phyloP scores from a whole-genome alignment of 495 filamentous ascomycete species.

The Tuber calosporum region DNA sequence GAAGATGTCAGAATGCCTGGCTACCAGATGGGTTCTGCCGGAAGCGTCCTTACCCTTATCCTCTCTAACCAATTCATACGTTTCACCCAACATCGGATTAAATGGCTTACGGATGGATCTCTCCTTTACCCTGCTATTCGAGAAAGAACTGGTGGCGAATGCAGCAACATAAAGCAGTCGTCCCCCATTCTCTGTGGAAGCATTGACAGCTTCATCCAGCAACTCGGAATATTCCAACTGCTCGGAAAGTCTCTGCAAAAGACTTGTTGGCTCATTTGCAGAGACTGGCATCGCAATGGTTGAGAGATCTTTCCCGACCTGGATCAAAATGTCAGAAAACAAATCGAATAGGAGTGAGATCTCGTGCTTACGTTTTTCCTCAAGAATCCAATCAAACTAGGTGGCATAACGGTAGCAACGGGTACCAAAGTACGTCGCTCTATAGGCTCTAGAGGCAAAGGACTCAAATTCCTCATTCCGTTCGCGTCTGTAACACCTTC shows the following conservation, averaged over 20 bases:
- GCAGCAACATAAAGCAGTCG: slow-evolving; percentile 77
- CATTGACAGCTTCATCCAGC: slow-evolving; percentile 64
- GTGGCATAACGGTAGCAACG: slow-evolving; percentile 66
- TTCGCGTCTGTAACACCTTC: slow-evolving; percentile 13
- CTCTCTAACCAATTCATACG: slow-evolving; percentile 83
- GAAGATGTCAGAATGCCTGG: slow-evolving; percentile 31
- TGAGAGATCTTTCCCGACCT: slow-evolving; percentile 76
- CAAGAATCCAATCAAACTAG: slow-evolving; percentile 84
- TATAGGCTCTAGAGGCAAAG: slow-evolving; percentile 64
- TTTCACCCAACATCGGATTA: slow-evolving; percentile 95
- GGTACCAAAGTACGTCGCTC: slow-evolving; percentile 63
- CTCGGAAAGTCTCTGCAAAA: slow-evolving; percentile 81
- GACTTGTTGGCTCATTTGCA: slow-evolving; percentile 84
- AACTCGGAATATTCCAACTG: slow-evolving; percentile 81
- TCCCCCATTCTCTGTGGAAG: slow-evolving; percentile 53
- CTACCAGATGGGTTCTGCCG: background rate
- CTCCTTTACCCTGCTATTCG: slow-evolving; percentile 71
- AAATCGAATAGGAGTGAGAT: background rate
- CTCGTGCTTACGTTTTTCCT: slow-evolving; percentile 70
- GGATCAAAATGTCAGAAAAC: background rate
- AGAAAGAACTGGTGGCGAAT: slow-evolving; percentile 80
- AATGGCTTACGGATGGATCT: slow-evolving; percentile 94
- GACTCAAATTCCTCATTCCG: slow-evolving; percentile 48
- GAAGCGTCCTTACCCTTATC: slow-evolving; percentile 49
- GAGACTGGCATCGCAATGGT: slow-evolving; percentile 96